Percentiles rank a stretch among this genome's conserved stretches.
phyloP scores from a whole-genome alignment of 805 yeast genomes.

The Spathaspora sp. region DNA sequence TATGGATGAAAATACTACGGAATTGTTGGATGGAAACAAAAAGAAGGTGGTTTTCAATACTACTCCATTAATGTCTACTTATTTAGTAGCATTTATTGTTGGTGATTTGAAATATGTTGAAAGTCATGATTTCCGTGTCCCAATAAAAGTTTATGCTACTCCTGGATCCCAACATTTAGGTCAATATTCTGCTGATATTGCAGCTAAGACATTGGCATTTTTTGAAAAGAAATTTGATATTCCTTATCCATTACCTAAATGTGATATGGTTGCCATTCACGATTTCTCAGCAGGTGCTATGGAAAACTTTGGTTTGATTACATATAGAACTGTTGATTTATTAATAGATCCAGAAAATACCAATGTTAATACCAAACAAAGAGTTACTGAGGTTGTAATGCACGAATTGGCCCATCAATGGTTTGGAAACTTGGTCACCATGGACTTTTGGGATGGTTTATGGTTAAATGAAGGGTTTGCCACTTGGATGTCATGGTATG shows the following conservation, averaged over 20 bases:
- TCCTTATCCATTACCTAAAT: slow-evolving; percentile 74
- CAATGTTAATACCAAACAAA: slow-evolving; percentile 57
- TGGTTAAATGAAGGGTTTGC: slow-evolving; percentile 91
- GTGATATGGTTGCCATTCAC: slow-evolving; percentile 79
- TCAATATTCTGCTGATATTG: slow-evolving; percentile 66
- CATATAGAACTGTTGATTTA: slow-evolving; percentile 74
- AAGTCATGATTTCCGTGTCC: slow-evolving; percentile 60
- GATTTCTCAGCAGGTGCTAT: slow-evolving; percentile 86
- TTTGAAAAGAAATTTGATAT: slow-evolving; percentile 72
- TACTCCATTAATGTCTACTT: slow-evolving; percentile 85
- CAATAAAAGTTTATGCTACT: slow-evolving; percentile 78
- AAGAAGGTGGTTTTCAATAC: slow-evolving; percentile 62
- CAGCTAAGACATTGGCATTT: slow-evolving; percentile 70
- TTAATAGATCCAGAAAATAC: slow-evolving; percentile 70
- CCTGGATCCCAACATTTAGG: slow-evolving; percentile 75
- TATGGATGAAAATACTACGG: slow-evolving; percentile 59
- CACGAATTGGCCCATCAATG: slow-evolving; percentile 91
- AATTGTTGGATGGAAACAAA: slow-evolving; percentile 36
- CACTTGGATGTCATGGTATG: slow-evolving; percentile 88
- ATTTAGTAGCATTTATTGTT: slow-evolving; percentile 76
- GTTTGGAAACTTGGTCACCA: slow-evolving; percentile 87
- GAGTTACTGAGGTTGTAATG: slow-evolving; percentile 83
- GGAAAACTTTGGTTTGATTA: slow-evolving; percentile 83
- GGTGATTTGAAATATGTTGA: slow-evolving; percentile 79
- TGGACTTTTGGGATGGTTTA: slow-evolving; percentile 91